Percentiles rank a stretch among this genome's conserved stretches.
phyloP scores from a whole-genome alignment of 2,329 filamentous ascomycete species.

The Penicillium hordei region DNA sequence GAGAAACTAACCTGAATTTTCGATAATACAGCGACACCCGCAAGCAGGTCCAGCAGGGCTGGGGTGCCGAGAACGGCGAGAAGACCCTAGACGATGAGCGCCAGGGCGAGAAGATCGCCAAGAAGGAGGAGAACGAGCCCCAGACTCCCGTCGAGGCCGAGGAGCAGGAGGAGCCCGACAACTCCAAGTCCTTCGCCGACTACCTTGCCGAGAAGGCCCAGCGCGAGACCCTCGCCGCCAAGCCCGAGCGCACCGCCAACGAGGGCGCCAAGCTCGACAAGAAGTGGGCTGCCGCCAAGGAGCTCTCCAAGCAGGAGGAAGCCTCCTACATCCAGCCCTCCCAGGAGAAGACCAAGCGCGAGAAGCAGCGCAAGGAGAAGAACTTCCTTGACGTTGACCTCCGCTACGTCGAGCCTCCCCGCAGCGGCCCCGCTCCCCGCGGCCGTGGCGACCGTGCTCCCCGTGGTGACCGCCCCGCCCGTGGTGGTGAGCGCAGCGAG shows the following conservation, averaged over 20 bases:
- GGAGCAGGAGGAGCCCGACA: conserved; percentile 69
- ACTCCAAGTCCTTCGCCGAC: conserved; percentile 83
- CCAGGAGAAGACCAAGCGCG: conserved; percentile 73
- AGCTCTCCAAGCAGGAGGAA: conserved; percentile 58
- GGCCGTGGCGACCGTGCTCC: conserved; percentile 50
- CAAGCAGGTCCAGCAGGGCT: conserved; percentile 70
- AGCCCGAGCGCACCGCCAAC: conserved; percentile 84
- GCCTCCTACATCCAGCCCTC: conserved; percentile 71
- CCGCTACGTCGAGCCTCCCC: conserved; percentile 70
- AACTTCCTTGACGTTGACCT: conserved; percentile 84
- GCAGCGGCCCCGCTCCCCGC: conserved; percentile 51
- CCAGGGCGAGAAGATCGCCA: conserved; percentile 84
- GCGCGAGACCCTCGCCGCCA: conserved; percentile 65
- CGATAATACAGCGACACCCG: conserved; percentile 39
- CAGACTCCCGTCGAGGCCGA: conserved; percentile 51
- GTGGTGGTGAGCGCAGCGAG: conserved; percentile 35
- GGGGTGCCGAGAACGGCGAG: conserved; percentile 79
- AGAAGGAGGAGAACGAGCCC: conserved; percentile 76
- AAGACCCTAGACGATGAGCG: conserved; percentile 89
- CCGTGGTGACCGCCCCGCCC: conserved; percentile 43
- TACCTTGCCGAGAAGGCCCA: conserved; percentile 76
- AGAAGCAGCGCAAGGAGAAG: conserved; percentile 92
- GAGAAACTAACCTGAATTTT: conserved; percentile 23
- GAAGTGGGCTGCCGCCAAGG: conserved; percentile 88
- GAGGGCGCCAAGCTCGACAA: conserved; percentile 84